Percentiles rank a stretch among this genome's conserved stretches.
These are phyloP conservation scores for Elaeis oleifera DNA, from an alignment of 202 grass and related monocot species.

Conservation along the genomic window DNA sequence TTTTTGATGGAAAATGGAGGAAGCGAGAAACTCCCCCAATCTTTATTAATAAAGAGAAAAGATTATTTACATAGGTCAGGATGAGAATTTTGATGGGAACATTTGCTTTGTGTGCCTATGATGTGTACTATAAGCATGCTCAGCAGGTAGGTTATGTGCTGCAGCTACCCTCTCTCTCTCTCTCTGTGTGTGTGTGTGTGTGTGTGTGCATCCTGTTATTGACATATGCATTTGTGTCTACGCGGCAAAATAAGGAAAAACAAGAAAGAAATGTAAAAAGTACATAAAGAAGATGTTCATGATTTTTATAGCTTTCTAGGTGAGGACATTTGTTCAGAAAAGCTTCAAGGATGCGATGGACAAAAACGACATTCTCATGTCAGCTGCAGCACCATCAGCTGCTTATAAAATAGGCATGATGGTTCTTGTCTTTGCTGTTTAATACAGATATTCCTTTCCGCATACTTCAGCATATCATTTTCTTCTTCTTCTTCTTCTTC, in stretches of 20 bases:
- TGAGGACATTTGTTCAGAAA: conserved; percentile 87
- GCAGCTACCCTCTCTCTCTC: conserved; percentile 11
- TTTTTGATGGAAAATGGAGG: too few species aligned
- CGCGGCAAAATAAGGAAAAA: neutral
- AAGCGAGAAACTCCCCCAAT: too few species aligned
- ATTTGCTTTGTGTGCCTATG: conserved; percentile 90
- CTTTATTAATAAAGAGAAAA: too few species aligned
- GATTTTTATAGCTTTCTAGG: conserved; percentile 44
- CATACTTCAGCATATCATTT: conserved; percentile 24
- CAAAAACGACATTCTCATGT: conserved; percentile 64
- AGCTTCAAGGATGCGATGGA: conserved; percentile 76
- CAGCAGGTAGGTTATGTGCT: conserved; percentile 57
- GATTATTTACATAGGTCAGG: too few species aligned
- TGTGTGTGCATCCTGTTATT: neutral
- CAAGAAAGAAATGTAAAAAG: conserved; percentile 13
- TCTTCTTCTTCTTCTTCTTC: too few species aligned
- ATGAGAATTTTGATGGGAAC: conserved; percentile 99
- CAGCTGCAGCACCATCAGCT: conserved; percentile 82
- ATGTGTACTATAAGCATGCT: conserved; percentile 87
- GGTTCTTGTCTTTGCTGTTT: neutral
- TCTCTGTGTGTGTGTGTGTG: too few species aligned
- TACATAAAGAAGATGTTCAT: conserved; percentile 3
- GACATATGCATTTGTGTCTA: neutral
- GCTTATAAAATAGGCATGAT: conserved; percentile 79
- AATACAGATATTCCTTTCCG: neutral